phyloP scores from a whole-genome alignment of 1,139 yeast species.

The Saccharomycopsis phalli region DNA sequence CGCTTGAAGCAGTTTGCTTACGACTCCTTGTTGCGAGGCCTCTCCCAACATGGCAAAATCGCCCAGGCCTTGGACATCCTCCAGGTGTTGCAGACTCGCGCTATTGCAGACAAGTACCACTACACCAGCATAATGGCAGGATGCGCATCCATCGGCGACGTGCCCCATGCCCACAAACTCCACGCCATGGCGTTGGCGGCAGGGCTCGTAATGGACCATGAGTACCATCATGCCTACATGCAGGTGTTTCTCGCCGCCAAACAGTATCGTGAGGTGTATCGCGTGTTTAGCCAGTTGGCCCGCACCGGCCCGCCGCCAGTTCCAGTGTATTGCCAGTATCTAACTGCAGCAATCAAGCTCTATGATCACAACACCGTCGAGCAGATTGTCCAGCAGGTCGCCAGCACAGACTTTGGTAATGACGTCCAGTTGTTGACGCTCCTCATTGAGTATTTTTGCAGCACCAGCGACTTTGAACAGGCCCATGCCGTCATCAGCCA shows the following conservation, averaged over 20 bases:
- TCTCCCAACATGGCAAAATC: not conserved
- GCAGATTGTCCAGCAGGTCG: not conserved
- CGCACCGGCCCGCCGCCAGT: not conserved
- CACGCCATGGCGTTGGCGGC: not conserved
- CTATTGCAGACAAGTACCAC: not conserved
- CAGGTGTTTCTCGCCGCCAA: not conserved
- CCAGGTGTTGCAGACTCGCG: not conserved
- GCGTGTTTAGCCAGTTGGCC: not conserved
- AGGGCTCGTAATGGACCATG: not conserved
- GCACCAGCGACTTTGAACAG: not conserved
- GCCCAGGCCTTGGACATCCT: not conserved
- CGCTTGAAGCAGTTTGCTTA: not conserved
- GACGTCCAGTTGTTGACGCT: not conserved
- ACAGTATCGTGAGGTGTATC: not conserved
- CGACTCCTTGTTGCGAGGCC: not conserved
- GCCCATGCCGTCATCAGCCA: not conserved
- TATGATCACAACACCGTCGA: not conserved
- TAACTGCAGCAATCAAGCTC: not conserved
- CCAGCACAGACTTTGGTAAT: not conserved
- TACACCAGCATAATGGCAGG: not conserved
- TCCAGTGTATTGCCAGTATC: not conserved
- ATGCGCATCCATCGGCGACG: not conserved
- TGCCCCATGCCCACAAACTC: not conserved
- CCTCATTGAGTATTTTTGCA: not conserved
- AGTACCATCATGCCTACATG: not conserved